phyloP scores from a whole-genome alignment of 768 basidiomycete species.

The Trametes villosa region DNA sequence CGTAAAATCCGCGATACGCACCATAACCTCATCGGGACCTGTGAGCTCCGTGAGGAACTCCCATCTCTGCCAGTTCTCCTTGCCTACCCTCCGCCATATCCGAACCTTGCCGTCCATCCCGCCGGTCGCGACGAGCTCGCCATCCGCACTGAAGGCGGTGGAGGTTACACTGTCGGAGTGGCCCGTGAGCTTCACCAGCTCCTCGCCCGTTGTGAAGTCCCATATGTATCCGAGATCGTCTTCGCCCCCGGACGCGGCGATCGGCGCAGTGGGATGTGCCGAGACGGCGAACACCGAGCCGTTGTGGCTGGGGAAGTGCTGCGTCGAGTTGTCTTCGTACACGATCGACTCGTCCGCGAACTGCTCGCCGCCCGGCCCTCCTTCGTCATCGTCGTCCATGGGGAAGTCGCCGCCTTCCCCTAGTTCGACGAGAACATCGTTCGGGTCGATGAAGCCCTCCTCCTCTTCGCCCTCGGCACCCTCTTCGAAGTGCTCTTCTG shows the following conservation, averaged over 20 bases:
- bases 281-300: slow-evolving; percentile 85
- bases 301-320: slow-evolving; percentile 68
- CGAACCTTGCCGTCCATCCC: slow-evolving; percentile 98
- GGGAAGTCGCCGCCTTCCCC: slow-evolving; percentile 66
- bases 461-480: slow-evolving; percentile 55
- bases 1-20: slow-evolving; percentile 42
- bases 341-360: slow-evolving; percentile 35
- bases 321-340: slow-evolving; percentile 66
- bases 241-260: slow-evolving; percentile 93
- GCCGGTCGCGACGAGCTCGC: slow-evolving; percentile 92
- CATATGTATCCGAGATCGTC: slow-evolving; percentile 96
- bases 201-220: slow-evolving; percentile 81
- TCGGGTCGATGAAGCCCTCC: slow-evolving; percentile 65
- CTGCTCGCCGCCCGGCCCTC: slow-evolving; percentile 32
- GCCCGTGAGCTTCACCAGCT: slow-evolving; percentile 84
- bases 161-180: slow-evolving; percentile 91
- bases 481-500: slow-evolving; percentile 43
- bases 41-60: slow-evolving; percentile 93
- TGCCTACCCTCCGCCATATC: slow-evolving; percentile 87
- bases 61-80: slow-evolving; percentile 78
- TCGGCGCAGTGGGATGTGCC: slow-evolving; percentile 78
- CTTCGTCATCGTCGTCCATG: slow-evolving; percentile 68
- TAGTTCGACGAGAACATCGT: slow-evolving; percentile 69
- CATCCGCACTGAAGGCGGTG: slow-evolving; percentile 82
- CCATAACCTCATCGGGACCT: slow-evolving; percentile 95